Percentiles rank a stretch among this genome's conserved stretches.
Evolutionary conservation across 768 basidiomycete genomes (phyloP).

Genomic region (Suillus bovinus): DNA sequence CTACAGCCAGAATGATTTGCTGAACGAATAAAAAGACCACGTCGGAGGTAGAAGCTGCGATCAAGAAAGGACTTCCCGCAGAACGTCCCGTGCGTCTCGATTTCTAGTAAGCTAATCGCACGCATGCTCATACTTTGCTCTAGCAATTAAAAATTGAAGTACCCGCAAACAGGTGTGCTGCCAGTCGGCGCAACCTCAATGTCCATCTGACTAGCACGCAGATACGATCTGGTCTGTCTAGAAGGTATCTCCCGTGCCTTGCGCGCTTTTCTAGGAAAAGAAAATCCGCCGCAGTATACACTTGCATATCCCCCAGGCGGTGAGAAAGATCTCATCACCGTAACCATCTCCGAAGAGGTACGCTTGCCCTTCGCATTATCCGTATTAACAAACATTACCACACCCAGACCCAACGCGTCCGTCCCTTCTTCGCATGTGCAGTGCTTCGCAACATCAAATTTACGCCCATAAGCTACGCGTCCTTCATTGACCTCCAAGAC

Average conservation of each 20-base stretch:
- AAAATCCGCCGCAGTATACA: constrained; percentile 68
- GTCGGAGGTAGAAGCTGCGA: constrained; percentile 77
- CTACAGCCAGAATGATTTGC: neutral
- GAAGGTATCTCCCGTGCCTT: constrained; percentile 93
- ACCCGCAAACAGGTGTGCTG: constrained; percentile 86
- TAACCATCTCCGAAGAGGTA: constrained; percentile 74
- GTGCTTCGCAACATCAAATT: constrained; percentile 89
- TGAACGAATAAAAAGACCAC: constrained; percentile 66
- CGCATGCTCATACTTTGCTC: constrained; percentile 10
- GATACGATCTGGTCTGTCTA: constrained; percentile 97
- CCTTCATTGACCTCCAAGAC: constrained; percentile 99
- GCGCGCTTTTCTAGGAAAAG: constrained; percentile 75
- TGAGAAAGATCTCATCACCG: constrained; percentile 62
- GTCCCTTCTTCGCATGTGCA: constrained; percentile 90
- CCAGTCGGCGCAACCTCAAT: constrained; percentile 3
- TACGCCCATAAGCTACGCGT: constrained; percentile 85
- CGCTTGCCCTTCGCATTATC: constrained; percentile 21
- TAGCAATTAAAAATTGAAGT: constrained; percentile 99
- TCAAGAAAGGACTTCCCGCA: constrained; percentile 81
- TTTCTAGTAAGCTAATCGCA: neutral
- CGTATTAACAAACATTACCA: constrained; percentile 2
- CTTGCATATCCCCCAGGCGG: constrained; percentile 72
- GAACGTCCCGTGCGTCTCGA: constrained; percentile 66
- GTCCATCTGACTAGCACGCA: constrained; percentile 30
- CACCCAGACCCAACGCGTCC: constrained; percentile 70